Conservation (phyloP, 2,329 filamentous ascomycete genomes). For the Ophidiomyces ophidiicola region DNA sequence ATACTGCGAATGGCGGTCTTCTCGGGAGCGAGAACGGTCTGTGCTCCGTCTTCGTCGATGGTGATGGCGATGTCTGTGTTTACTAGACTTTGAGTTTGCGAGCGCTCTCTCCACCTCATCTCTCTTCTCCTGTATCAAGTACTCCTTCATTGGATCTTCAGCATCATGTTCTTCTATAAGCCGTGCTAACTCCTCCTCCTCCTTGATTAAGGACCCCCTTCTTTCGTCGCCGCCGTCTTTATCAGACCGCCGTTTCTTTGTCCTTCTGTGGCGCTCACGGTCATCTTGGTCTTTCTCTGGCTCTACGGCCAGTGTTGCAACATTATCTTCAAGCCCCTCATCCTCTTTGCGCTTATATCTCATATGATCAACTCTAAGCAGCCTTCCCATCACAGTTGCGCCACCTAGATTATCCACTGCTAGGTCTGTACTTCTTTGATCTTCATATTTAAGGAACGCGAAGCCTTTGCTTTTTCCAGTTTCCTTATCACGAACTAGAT, state of each 20-base stretch:
- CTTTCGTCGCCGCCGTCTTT: slow-evolving; percentile 40
- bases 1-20: slow-evolving; percentile 20
- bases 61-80: slow-evolving; percentile 37
- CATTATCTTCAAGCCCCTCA: slow-evolving; percentile 40
- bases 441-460: slow-evolving; percentile 94
- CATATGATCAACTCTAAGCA: slow-evolving; percentile 82
- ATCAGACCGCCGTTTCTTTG: slow-evolving; percentile 19
- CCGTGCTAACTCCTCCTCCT: slow-evolving; percentile 66
- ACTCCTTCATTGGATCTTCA: slow-evolving; percentile 94
- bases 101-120: slow-evolving; percentile 68
- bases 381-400: slow-evolving; percentile 64
- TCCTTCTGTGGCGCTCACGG: slow-evolving; percentile 13
- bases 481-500: slow-evolving; percentile 87
- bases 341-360: slow-evolving; percentile 82
- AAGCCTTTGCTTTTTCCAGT: slow-evolving; percentile 92
- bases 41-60: slow-evolving; percentile 27
- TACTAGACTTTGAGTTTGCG: slow-evolving; percentile 31
- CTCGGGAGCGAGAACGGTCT: slow-evolving; percentile 23
- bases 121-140: slow-evolving; percentile 79
- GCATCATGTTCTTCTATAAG: slow-evolving; percentile 75
- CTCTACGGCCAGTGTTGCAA: slow-evolving; percentile 36
- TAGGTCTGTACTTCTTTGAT: slow-evolving; percentile 88
- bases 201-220: slow-evolving; percentile 55
- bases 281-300: slow-evolving; percentile 28
- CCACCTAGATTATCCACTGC: slow-evolving; percentile 94